phyloP scores from a whole-genome alignment of 2,329 filamentous ascomycete species.

The Ophiostoma piceae region DNA sequence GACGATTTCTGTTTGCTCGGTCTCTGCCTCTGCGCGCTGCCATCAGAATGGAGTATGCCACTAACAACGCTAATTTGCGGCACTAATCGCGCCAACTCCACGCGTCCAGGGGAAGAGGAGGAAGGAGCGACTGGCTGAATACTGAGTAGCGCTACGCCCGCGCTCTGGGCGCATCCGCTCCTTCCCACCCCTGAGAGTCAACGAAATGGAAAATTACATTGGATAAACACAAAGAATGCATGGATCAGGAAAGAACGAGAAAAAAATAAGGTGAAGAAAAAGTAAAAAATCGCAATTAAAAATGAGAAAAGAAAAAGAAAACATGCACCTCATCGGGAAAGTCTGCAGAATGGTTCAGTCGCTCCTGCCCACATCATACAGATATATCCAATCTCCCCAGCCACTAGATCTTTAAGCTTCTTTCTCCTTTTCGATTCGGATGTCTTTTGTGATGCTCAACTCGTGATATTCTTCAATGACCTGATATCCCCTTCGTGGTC shows the following conservation, averaged over 20 bases:
- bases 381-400: conserved; percentile 16
- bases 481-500: not conserved
- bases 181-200: conserved; percentile 26
- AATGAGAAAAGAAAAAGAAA: not conserved
- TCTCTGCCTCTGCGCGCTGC: not conserved
- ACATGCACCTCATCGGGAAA: conserved; percentile 9
- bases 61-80: conserved; percentile 15
- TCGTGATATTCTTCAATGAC: not conserved
- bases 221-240: conserved; percentile 13
- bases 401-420: conserved; percentile 19
- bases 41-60: not conserved
- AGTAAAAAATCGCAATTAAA: conserved; percentile 5
- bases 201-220: conserved; percentile 20
- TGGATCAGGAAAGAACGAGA: conserved; percentile 21
- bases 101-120: conserved; percentile 15
- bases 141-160: conserved; percentile 14
- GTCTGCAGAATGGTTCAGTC: not conserved
- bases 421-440: conserved; percentile 14
- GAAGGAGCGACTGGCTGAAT: conserved; percentile 12
- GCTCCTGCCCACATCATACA: conserved; percentile 12
- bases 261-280: conserved; percentile 16
- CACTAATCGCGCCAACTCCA: conserved; percentile 19
- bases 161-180: conserved; percentile 17
- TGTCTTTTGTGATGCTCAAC: not conserved
- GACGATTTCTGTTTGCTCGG: conserved; percentile 2